Base-by-base conservation (phyloP, 1,139 yeast species). In the Kurtzmaniella natalensis region DNA sequence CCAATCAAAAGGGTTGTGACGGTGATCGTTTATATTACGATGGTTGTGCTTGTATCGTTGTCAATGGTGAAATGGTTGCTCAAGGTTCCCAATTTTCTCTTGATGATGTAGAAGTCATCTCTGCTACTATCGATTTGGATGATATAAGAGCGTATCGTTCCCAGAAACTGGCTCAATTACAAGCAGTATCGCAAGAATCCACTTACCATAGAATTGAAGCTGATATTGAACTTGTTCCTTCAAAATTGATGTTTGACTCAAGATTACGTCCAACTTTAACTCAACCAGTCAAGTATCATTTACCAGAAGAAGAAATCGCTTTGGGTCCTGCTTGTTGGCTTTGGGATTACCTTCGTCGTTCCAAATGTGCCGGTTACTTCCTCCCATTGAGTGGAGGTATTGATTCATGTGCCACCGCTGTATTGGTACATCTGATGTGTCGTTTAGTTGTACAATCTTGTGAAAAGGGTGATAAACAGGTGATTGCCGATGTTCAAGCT, bases 291-390 rank as follows among this genome's bases (percentile, higher is more conserved):
- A 68, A 66, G 31, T 83, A 83, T 50, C 95, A 85, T 57, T 53
- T 67, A 3, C 96, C 97, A 2, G 95, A 88, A 51, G 96, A 92
- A 57, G 99, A 92, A 58, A 89, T 92, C 42, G 97, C 98, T 0
- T 65, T 85, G 34, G 98, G 98, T 0, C 99, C 98, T 1, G 98
- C 99, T 0, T 92, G 98, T 56, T 92, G 99, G 99, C 60, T 92
- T 43, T 92, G 99, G 99, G 99, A 92, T 56, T 92, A 92, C 53
- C 70, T 92, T 42, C 73, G 99, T 53, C 76, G 98, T 45, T 86
- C 94, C 43, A 76, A 76, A 45, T 83, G 92, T 38, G 88, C 89
- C 0, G 99, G 99, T 0, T 92, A 72, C 55, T 94, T 92, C 59
- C 67, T 92, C 32, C 97, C 99, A 0, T 67, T 92, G 33, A 83